Conservation (phyloP, 345 rosid species). For the Limnanthes douglasii region DNA sequence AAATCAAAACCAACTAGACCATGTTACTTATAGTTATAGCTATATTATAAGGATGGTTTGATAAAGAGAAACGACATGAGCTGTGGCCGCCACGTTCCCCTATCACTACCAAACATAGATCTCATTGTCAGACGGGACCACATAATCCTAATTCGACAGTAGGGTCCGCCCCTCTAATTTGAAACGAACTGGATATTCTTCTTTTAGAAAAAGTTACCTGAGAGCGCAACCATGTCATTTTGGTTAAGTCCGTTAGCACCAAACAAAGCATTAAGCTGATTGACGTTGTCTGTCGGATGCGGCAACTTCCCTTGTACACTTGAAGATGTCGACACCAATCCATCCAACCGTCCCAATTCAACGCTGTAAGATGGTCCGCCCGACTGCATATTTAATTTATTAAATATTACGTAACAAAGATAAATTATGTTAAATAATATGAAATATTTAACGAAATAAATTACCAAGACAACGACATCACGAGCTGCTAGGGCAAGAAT, state of each 20-base stretch:
- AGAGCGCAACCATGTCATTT: slow-evolving; percentile 77
- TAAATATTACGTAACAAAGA: neutral
- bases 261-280: slow-evolving; percentile 44
- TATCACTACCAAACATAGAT: too few relatives aligned
- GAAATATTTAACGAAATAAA: too few relatives aligned
- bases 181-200: too few relatives aligned
- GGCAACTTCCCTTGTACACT: slow-evolving; percentile 59
- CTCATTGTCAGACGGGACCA: too few relatives aligned
- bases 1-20: too few relatives aligned
- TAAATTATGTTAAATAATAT: neutral
- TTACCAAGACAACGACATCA: slow-evolving; percentile 48
- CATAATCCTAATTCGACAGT: too few relatives aligned
- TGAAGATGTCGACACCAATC: slow-evolving; percentile 38
- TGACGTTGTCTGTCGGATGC: slow-evolving; percentile 35
- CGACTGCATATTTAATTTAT: slow-evolving; percentile 19
- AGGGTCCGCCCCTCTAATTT: too few relatives aligned
- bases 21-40: too few relatives aligned
- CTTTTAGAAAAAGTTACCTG: too few relatives aligned
- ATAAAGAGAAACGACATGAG: too few relatives aligned
- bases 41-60: too few relatives aligned
- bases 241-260: slow-evolving; percentile 41
- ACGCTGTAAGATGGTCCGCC: slow-evolving; percentile 52
- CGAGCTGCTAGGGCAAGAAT: slow-evolving; percentile 75
- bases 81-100: too few relatives aligned
- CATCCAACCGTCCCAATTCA: slow-evolving; percentile 75